Evolutionary conservation across 495 filamentous ascomycete species (phyloP), one percentile per base, ranked within the genome.

Genomic region (Trichocladium uniseriatum): DNA sequence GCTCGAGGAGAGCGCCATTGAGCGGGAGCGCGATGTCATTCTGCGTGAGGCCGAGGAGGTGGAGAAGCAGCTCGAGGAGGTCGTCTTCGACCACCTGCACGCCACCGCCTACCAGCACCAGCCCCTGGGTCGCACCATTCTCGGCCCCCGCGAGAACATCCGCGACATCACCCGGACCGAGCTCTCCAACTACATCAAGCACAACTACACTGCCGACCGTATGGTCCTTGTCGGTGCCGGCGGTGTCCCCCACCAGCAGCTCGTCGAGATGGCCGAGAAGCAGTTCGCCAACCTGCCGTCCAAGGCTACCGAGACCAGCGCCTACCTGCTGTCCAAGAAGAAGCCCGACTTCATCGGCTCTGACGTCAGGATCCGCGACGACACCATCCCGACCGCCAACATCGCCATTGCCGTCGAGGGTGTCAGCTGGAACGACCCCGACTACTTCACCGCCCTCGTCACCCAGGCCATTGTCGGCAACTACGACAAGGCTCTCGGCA

Each of bases 401-500:
- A 94, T 99, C 61, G 92, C 94, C 63, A 89, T 99, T 64, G 94
- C 94, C 45, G 94, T 99, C 36, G 92, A 99, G 79, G 92, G 92
- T 78, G 92, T 96, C 42, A 92, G 88, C 84, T 99, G 92, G 92
- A 94, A 87, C 72, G 89, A 95, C 61, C 87, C 92, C 49, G 89
- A 95, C 72, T 97, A 97, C 79, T 99, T 96, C 79, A 96, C 92
- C 55, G 92, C 84, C 38, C 76, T 99, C 45, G 91, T 99, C 54
- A 85, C 92, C 40, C 92, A 99, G 77, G 94, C 92, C 56, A 96
- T 99, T 64, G 88, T 99, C 59, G 92, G 92, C 62, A 99, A 99
- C 81, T 99, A 92, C 82, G 92, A 99, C 74, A 89, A 89, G 70
- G 86, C 92, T 45, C 94, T 97, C 84, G 94, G 94, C 65, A 94